These are phyloP conservation scores for Alternaria atra DNA, from an alignment of 2,329 filamentous ascomycete species.

Conservation along the genomic window DNA sequence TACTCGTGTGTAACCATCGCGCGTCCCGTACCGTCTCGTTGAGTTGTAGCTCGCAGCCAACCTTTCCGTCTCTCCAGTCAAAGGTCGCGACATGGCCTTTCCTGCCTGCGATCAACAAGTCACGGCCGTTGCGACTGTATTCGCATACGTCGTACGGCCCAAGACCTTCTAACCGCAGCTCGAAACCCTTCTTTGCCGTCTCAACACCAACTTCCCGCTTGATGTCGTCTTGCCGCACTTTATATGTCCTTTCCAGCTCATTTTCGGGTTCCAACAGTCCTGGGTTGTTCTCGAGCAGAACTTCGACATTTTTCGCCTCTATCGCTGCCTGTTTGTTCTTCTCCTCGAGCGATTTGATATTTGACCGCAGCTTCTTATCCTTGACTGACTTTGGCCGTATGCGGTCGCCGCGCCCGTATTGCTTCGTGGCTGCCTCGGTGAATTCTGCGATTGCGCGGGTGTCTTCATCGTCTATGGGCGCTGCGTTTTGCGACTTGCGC, in stretches of 20 bases:
- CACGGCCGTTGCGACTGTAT: slow-evolving; percentile 88
- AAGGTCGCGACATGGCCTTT: slow-evolving; percentile 97
- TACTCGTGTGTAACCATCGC: slow-evolving; percentile 80
- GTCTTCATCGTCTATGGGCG: slow-evolving; percentile 40
- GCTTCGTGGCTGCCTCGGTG: slow-evolving; percentile 66
- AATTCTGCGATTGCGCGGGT: slow-evolving; percentile 42
- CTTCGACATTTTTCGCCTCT: slow-evolving; percentile 93
- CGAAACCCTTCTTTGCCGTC: slow-evolving; percentile 91
- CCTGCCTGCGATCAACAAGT: slow-evolving; percentile 83
- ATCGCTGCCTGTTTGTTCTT: slow-evolving; percentile 84
- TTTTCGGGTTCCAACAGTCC: slow-evolving; percentile 90
- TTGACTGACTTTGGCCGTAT: slow-evolving; percentile 77
- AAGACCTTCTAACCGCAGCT: slow-evolving; percentile 77
- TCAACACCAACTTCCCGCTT: slow-evolving; percentile 76
- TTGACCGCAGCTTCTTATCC: slow-evolving; percentile 89
- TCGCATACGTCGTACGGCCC: slow-evolving; percentile 90
- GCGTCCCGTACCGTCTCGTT: slow-evolving; percentile 89
- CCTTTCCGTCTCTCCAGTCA: slow-evolving; percentile 92
- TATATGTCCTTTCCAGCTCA: slow-evolving; percentile 91
- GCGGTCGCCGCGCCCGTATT: slow-evolving; percentile 84
- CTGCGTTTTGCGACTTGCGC: slow-evolving; percentile 35
- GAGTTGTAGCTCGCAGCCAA: slow-evolving; percentile 90
- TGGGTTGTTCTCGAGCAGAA: slow-evolving; percentile 83
- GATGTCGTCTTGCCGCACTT: slow-evolving; percentile 89
- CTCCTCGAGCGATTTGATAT: slow-evolving; percentile 78